Evolutionary conservation across 768 basidiomycete species (phyloP), one percentile per base, ranked within the genome.

Genomic region (Multifurca ochricompacta): DNA sequence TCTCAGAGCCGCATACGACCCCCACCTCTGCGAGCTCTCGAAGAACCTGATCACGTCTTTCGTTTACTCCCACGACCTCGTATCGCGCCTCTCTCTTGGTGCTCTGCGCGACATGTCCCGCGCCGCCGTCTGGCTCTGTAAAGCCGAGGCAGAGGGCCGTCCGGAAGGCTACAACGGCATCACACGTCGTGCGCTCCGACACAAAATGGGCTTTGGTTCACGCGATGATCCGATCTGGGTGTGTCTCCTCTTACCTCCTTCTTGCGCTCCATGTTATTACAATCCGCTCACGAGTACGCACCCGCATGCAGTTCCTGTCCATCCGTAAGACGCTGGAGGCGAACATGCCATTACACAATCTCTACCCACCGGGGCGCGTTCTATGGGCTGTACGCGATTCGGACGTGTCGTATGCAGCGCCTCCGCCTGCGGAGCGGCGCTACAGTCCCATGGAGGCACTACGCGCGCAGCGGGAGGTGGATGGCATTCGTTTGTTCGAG

Each of bases 281-380:
- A 19, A 14, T 58, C 46, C 32, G 19, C n/a, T 53, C 32, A 40
- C 34, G 40, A 14, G 23, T 16, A 6, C 30, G 11, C 19, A 2
- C 19, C 3, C 30, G 11, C 19, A 2, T n/a, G 23, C 51, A 91
- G 89, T 88, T 91, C 63, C 71, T 91, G 35, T 78, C 87, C 0
- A 77, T 86, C 54, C 80, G 89, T 41, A 91, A 87, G 73, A 90
- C 88, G 3, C 75, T 91, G 0, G 87, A 91, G 66, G 88, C 87
- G 41, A 89, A 87, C 55, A 91, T 91, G 88, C 66, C 80, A 45
- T 78, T 76, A 72, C 70, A 79, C 3, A 76, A 82, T 59, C 76
- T 88, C 66, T 89, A 79, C 58, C 88, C 88, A 11, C 85, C 89
- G 0, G 89, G 87, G 3, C 76, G 81, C 7, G 81, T 91, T 14